phyloP scores from a whole-genome alignment of 2,329 filamentous ascomycete genomes.

The Sporothrix schenckii region DNA sequence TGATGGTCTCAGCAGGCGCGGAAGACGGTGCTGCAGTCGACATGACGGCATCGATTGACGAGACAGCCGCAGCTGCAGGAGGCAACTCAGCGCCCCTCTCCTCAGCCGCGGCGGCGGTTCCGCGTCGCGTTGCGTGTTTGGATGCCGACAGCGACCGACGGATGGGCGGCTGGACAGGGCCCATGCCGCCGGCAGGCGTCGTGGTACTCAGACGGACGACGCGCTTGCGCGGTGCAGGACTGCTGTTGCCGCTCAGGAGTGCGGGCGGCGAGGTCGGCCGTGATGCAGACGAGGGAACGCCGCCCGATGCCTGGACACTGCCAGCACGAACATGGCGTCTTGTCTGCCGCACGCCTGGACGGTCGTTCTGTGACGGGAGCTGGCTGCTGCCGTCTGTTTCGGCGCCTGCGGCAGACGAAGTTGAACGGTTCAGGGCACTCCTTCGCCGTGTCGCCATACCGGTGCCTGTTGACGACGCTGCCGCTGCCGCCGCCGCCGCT shows the following conservation, averaged over 20 bases:
- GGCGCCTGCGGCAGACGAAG: conserved; percentile 47
- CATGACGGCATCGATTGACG: conserved; percentile 28
- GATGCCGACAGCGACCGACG: conserved; percentile 55
- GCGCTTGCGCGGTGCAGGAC: conserved; percentile 57
- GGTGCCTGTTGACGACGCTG: conserved; percentile 46
- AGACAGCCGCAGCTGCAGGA: neutral
- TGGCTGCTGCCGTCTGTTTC: conserved; percentile 48
- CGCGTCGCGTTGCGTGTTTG: conserved; percentile 36
- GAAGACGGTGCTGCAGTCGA: neutral
- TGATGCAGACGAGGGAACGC: conserved; percentile 38
- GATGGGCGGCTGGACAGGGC: conserved; percentile 47
- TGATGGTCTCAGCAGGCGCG: conserved; percentile 43
- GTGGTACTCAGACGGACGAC: conserved; percentile 58
- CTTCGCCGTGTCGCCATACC: conserved; percentile 55
- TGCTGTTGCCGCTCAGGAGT: conserved; percentile 52
- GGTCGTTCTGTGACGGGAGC: conserved; percentile 30
- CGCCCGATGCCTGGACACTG: conserved; percentile 49
- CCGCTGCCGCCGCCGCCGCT: conserved; percentile 33
- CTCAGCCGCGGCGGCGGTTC: conserved; percentile 37
- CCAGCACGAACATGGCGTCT: conserved; percentile 53
- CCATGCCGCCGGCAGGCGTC: conserved; percentile 42
- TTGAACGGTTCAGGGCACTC: conserved; percentile 53
- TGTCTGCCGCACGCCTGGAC: conserved; percentile 38
- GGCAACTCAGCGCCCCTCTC: conserved; percentile 7
- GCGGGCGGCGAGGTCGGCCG: conserved; percentile 48